Evolutionary conservation across 2,329 filamentous ascomycete species (phyloP).

Genomic region (Furcasterigmium furcatum): DNA sequence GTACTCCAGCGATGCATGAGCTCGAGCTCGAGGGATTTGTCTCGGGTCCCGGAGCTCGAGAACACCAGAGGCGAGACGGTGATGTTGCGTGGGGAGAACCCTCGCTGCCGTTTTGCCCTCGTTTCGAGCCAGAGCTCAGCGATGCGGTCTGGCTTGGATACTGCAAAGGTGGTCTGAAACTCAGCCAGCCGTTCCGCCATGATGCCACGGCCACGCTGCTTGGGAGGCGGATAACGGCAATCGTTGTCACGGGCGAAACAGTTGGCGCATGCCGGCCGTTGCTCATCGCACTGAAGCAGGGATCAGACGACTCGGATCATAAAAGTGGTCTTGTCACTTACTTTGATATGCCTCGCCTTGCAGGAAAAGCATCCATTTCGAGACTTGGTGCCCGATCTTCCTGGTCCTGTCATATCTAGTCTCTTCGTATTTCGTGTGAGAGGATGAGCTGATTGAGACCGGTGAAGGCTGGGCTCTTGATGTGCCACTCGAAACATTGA

Average conservation of each 20-base stretch:
- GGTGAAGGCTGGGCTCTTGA: too few relatives aligned
- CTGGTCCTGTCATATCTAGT: background rate
- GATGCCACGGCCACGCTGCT: too few relatives aligned
- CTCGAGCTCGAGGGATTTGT: slow-evolving; percentile 33
- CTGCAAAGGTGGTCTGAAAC: too few relatives aligned
- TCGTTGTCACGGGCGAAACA: slow-evolving; percentile 19
- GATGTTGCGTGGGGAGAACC: background rate
- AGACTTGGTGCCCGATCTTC: slow-evolving; percentile 2
- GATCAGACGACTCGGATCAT: background rate
- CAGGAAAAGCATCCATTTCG: background rate
- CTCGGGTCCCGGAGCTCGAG: background rate
- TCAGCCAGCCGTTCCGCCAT: too few relatives aligned
- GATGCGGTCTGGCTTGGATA: too few relatives aligned
- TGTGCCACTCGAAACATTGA: too few relatives aligned
- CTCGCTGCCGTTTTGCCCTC: background rate
- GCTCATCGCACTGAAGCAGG: slow-evolving; percentile 26
- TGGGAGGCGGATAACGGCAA: background rate
- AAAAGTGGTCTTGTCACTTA: background rate
- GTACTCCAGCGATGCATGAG: slow-evolving; percentile 49
- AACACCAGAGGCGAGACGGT: background rate
- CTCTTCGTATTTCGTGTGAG: too few relatives aligned
- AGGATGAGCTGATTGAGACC: too few relatives aligned
- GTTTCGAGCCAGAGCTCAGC: background rate
- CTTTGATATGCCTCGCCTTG: slow-evolving; percentile 3
- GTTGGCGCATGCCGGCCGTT: slow-evolving; percentile 28